Conservation (phyloP, 352 stramenopile species). For the Phytophthora pinifolia region DNA sequence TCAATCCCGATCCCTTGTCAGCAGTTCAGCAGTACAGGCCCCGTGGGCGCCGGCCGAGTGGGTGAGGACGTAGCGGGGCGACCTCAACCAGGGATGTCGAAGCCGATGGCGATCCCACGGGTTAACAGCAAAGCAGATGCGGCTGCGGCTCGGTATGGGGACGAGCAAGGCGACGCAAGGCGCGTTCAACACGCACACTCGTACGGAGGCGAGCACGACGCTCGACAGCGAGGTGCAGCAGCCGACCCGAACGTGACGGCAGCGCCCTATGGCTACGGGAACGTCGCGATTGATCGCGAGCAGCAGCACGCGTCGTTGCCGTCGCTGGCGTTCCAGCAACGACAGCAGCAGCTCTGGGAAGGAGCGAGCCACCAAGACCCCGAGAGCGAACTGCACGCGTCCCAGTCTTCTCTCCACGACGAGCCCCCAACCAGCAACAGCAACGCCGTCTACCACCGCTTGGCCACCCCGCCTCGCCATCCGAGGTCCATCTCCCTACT, state of each 20-base stretch:
- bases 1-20: constrained; percentile 29
- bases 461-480: constrained; percentile 72
- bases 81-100: constrained; percentile 51
- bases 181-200: constrained; percentile 65
- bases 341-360: constrained; percentile 38
- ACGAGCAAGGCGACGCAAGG: constrained; percentile 30
- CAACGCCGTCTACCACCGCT: constrained; percentile 33
- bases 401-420: constrained; percentile 41
- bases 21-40: constrained; percentile 23
- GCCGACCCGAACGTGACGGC: constrained; percentile 68
- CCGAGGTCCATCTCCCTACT: constrained; percentile 58
- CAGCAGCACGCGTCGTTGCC: constrained; percentile 30
- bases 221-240: constrained; percentile 40
- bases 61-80: constrained; percentile 21
- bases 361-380: constrained; percentile 28
- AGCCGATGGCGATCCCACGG: constrained; percentile 82
- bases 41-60: constrained; percentile 7
- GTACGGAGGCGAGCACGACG: constrained; percentile 55
- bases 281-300: constrained; percentile 61
- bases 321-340: constrained; percentile 33
- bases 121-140: constrained; percentile 36
- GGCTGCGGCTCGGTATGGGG: constrained; percentile 11
- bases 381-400: constrained; percentile 28
- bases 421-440: constrained; percentile 32
- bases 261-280: constrained; percentile 75